Conservation (phyloP, 805 yeast genomes). For the Groenewaldozyma tartarivorans region DNA sequence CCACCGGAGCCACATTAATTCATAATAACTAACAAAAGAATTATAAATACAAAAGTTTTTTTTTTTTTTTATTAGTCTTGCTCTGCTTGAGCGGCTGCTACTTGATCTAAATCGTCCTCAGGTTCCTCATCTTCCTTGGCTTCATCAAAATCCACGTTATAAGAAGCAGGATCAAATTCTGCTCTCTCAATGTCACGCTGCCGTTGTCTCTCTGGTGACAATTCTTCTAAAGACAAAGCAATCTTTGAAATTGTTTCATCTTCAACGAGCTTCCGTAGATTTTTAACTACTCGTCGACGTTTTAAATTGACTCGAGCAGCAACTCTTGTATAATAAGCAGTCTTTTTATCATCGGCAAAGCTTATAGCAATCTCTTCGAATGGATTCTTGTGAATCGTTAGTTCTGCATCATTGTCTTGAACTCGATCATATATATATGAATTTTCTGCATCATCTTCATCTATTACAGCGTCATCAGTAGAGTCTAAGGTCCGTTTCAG, state of each 20-base stretch:
- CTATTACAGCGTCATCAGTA: slow-evolving; percentile 35
- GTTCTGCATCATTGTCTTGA: slow-evolving; percentile 73
- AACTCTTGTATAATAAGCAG: slow-evolving; percentile 69
- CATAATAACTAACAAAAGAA: too few species aligned
- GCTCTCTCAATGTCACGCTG: slow-evolving; percentile 61
- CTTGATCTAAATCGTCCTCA: slow-evolving; percentile 22
- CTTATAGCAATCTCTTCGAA: slow-evolving; percentile 63
- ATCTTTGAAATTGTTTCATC: slow-evolving; percentile 53
- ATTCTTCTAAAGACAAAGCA: slow-evolving; percentile 57
- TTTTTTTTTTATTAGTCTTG: too few species aligned
- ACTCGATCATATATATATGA: slow-evolving; percentile 50
- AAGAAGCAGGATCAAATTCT: slow-evolving; percentile 69
- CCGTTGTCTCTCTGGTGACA: slow-evolving; percentile 59
- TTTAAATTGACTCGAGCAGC: slow-evolving; percentile 70
- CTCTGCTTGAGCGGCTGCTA: neutral
- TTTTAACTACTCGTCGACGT: slow-evolving; percentile 68
- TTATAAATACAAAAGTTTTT: too few species aligned
- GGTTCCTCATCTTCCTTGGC: slow-evolving; percentile 37
- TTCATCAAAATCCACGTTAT: slow-evolving; percentile 54
- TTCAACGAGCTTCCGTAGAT: slow-evolving; percentile 38
- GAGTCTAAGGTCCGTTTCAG: slow-evolving; percentile 38
- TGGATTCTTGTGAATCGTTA: slow-evolving; percentile 34
- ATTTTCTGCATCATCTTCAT: slow-evolving; percentile 20
- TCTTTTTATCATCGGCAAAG: slow-evolving; percentile 40
- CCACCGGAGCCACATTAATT: too few species aligned